Percentiles rank a stretch among this genome's conserved stretches.
These are phyloP conservation scores for Tylopilus rubrobrunneus DNA, from an alignment of 768 basidiomycete genomes.

Conservation along the genomic window DNA sequence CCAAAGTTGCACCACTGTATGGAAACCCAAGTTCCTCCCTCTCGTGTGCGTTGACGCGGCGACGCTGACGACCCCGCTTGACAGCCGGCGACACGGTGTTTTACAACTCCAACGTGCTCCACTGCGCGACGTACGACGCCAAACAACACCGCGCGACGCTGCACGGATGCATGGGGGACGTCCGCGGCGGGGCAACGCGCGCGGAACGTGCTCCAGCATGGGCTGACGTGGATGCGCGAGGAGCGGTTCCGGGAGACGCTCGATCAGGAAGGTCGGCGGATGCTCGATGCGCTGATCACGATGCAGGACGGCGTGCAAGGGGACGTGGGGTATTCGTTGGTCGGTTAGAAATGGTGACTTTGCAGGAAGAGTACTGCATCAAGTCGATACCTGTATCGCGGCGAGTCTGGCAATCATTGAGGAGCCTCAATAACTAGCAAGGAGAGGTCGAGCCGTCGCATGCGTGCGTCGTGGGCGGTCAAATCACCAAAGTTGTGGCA, in stretches of 20 bases:
- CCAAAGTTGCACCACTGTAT: slow-evolving; percentile 81
- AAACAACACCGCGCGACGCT: slow-evolving; percentile 55
- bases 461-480: too few relatives aligned
- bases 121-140: slow-evolving; percentile 63
- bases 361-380: too few relatives aligned
- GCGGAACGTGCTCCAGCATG: slow-evolving; percentile 73
- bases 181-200: slow-evolving; percentile 59
- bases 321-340: slow-evolving; percentile 53
- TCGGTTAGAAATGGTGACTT: slow-evolving; percentile 18
- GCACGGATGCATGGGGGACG: slow-evolving; percentile 65
- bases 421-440: too few relatives aligned
- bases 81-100: slow-evolving; percentile 71
- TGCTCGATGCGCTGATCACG: slow-evolving; percentile 55
- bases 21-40: slow-evolving; percentile 41
- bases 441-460: too few relatives aligned
- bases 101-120: slow-evolving; percentile 77
- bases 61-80: too few relatives aligned
- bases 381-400: too few relatives aligned
- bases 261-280: slow-evolving; percentile 42
- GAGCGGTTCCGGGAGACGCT: slow-evolving; percentile 44
- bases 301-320: slow-evolving; percentile 44
- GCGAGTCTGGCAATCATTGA: too few relatives aligned
- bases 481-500: too few relatives aligned
- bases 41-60: too few relatives aligned
- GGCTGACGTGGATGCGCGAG: slow-evolving; percentile 67